phyloP scores from a whole-genome alignment of 768 basidiomycete genomes.

The Tulasnella sp. region DNA sequence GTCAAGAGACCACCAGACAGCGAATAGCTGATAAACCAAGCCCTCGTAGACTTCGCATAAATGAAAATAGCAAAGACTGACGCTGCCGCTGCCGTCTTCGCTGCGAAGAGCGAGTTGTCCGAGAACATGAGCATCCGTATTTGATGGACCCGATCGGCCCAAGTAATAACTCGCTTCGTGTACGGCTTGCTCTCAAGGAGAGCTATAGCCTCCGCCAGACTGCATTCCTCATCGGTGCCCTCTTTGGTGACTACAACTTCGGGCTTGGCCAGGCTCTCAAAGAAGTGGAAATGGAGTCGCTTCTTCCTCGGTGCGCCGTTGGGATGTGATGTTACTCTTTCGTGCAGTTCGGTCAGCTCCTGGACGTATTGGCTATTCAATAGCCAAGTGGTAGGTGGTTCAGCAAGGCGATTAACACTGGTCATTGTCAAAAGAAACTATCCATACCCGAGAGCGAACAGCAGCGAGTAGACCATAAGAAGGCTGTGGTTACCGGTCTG shows the following conservation, averaged over 20 bases:
- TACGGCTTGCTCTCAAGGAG: constrained; percentile 21
- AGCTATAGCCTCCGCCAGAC: constrained; percentile 26
- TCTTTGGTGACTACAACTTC: neutral
- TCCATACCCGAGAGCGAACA: constrained; percentile 23
- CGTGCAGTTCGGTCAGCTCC: constrained; percentile 22
- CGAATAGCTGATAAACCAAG: constrained; percentile 24
- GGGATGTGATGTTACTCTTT: constrained; percentile 17
- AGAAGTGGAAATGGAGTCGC: constrained; percentile 25
- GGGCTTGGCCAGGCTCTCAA: constrained; percentile 20
- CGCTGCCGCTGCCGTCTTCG: constrained; percentile 23
- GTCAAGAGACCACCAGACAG: constrained; percentile 26
- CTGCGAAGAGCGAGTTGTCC: constrained; percentile 22
- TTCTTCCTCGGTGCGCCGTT: constrained; percentile 9
- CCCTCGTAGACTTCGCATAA: constrained; percentile 22
- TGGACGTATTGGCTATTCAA: constrained; percentile 23
- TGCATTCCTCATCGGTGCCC: constrained; percentile 3
- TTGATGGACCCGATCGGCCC: constrained; percentile 17
- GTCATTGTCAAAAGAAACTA: neutral
- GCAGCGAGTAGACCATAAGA: constrained; percentile 22
- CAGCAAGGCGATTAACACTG: constrained; percentile 13
- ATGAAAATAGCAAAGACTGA: constrained; percentile 25
- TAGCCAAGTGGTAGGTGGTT: constrained; percentile 1
- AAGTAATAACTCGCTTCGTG: neutral
- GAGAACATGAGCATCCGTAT: constrained; percentile 19
- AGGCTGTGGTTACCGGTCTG: constrained; percentile 19